phyloP scores from a whole-genome alignment of 202 grass and related monocot genomes.

The Setaria italica region DNA sequence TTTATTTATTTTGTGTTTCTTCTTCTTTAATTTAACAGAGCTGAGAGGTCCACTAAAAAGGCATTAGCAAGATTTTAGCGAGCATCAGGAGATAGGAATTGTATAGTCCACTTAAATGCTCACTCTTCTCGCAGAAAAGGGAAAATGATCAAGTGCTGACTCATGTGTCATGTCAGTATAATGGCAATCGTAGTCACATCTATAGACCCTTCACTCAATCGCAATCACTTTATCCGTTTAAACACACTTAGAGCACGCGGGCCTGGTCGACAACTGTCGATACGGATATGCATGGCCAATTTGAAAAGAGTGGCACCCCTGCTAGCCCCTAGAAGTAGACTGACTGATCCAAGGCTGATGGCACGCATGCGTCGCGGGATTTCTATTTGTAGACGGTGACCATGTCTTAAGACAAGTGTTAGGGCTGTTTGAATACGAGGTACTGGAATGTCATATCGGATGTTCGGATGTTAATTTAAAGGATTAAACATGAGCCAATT shows the following conservation, averaged over 20 bases:
- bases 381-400: background rate
- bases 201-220: background rate
- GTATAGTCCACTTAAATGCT: background rate
- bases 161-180: background rate
- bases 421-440: too few species aligned
- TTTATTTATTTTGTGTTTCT: background rate
- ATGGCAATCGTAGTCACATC: background rate
- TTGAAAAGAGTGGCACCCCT: background rate
- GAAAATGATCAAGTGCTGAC: too few species aligned
- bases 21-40: background rate
- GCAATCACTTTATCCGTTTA: background rate
- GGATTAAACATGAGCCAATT: too few species aligned
- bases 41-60: too few species aligned
- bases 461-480: too few species aligned
- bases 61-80: background rate
- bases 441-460: too few species aligned
- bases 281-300: background rate
- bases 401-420: too few species aligned
- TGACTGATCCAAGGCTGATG: background rate
- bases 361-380: background rate
- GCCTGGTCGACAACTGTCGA: background rate
- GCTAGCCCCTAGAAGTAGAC: background rate
- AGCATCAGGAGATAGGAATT: background rate
- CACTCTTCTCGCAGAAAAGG: background rate
- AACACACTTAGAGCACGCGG: background rate